Evolutionary conservation across 495 filamentous ascomycete species (phyloP).

Genomic region (Talaromyces adpressus): DNA sequence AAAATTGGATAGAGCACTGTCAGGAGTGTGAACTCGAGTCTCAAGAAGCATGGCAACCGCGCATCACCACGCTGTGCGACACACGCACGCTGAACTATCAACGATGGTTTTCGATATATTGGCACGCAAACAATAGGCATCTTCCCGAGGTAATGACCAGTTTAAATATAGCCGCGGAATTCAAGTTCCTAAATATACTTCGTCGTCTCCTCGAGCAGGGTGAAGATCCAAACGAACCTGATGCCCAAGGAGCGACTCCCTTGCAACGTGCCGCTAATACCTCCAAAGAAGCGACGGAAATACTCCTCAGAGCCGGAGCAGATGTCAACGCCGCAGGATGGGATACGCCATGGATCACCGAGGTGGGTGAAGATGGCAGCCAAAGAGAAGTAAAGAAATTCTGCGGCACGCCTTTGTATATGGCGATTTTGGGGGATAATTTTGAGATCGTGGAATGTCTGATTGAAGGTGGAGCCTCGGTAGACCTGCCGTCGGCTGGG

Average conservation of each 20-base stretch:
- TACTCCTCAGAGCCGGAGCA: slow-evolving; percentile 4
- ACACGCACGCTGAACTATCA: background rate
- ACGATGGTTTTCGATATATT: slow-evolving; percentile 2
- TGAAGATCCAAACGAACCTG: background rate
- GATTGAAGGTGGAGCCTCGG: background rate
- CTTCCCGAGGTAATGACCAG: background rate
- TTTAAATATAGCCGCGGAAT: background rate
- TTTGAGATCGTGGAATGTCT: background rate
- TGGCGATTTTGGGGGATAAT: background rate
- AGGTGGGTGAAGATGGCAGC: background rate
- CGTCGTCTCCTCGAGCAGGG: background rate
- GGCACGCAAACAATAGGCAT: background rate
- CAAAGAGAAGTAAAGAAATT: slow-evolving; percentile 1
- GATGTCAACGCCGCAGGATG: background rate
- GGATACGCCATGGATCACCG: background rate
- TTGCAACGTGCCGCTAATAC: background rate
- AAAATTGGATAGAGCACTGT: slow-evolving; percentile 23
- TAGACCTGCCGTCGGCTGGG: background rate
- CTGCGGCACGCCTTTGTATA: background rate
- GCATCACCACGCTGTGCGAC: background rate
- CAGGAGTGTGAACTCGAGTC: slow-evolving; percentile 3
- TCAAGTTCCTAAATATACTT: background rate
- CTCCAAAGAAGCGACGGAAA: background rate
- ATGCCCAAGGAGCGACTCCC: background rate
- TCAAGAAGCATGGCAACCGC: background rate